Evolutionary conservation across 129 eudicot species (phyloP).

Genomic region (Tagetes patula): DNA sequence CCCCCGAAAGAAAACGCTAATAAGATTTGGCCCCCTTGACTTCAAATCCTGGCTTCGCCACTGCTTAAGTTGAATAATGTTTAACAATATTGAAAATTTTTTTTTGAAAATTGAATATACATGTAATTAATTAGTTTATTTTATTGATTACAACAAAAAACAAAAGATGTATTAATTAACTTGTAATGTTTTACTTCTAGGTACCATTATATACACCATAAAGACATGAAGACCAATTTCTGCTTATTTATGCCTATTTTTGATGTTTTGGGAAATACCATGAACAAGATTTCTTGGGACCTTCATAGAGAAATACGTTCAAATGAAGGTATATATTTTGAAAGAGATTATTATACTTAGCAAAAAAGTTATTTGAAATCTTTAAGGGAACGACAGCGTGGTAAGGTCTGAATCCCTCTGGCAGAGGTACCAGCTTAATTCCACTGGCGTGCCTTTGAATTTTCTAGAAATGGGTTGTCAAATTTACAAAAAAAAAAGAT

Average conservation of each 20-base stretch:
- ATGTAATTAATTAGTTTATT: too few species aligned
- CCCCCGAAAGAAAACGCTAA: too few species aligned
- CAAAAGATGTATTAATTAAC: not conserved
- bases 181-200: constrained; percentile 33
- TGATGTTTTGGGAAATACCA: constrained; percentile 63
- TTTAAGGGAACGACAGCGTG: not conserved
- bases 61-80: too few species aligned
- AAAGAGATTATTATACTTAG: not conserved
- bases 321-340: constrained; percentile 38
- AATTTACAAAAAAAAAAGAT: not conserved
- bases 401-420: not conserved
- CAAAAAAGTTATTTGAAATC: not conserved
- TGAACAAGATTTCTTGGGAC: constrained; percentile 55
- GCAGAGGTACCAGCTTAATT: not conserved
- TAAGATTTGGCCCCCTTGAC: too few species aligned
- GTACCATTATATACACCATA: constrained; percentile 73
- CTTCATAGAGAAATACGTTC: constrained; percentile 57
- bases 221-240: constrained; percentile 57
- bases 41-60: too few species aligned
- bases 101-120: too few species aligned
- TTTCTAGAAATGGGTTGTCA: not conserved
- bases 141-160: not conserved
- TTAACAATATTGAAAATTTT: too few species aligned
- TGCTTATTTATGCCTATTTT: constrained; percentile 84
- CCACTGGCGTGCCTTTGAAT: not conserved